phyloP scores from a whole-genome alignment of 805 yeast genomes.

The Wickerhamomyces xylosicus region DNA sequence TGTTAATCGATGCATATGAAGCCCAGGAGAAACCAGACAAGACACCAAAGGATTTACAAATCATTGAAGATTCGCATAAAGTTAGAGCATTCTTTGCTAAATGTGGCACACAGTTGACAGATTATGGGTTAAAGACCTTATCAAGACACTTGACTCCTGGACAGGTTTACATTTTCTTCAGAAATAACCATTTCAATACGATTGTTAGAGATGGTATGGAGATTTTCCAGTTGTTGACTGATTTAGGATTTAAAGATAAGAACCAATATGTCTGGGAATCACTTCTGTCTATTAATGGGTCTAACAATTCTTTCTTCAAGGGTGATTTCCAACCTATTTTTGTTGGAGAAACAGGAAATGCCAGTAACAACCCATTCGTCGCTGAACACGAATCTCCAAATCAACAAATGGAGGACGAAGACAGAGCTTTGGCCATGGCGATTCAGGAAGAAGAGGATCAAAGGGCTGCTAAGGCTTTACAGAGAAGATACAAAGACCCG shows the following conservation, averaged over 20 bases:
- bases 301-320: conserved; percentile 56
- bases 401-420: conserved; percentile 20
- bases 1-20: conserved; percentile 37
- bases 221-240: conserved; percentile 64
- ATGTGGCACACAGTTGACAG: conserved; percentile 71
- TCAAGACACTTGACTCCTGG: conserved; percentile 35
- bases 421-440: conserved; percentile 32
- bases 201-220: conserved; percentile 37
- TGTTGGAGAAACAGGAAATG: conserved; percentile 4
- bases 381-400: conserved; percentile 11
- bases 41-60: conserved; percentile 17
- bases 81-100: conserved; percentile 41
- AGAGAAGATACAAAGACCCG: conserved; percentile 21
- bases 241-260: conserved; percentile 44
- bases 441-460: conserved; percentile 51
- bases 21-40: conserved; percentile 16
- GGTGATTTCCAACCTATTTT: conserved; percentile 47
- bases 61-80: conserved; percentile 23
- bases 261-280: conserved; percentile 74
- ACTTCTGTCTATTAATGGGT: conserved; percentile 54
- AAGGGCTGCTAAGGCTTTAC: conserved; percentile 35
- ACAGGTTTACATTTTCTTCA: conserved; percentile 61
- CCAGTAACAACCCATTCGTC: conserved; percentile 14
- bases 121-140: conserved; percentile 45
- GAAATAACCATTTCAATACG: conserved; percentile 86